Evolutionary conservation across 2,329 filamentous ascomycete species (phyloP).

Genomic region (Talaromyces sp.): DNA sequence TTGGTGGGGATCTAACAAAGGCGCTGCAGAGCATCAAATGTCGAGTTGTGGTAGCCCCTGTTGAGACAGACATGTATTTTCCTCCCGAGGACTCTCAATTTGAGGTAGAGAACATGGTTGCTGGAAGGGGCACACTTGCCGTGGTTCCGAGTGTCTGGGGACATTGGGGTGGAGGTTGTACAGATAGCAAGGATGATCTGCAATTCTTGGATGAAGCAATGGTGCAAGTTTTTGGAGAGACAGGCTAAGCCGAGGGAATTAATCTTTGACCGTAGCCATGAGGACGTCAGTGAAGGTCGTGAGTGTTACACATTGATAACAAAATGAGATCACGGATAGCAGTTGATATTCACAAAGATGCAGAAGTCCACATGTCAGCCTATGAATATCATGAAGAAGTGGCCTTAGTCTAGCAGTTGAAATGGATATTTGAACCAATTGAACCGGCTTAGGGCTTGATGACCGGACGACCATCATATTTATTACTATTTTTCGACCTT

Average conservation of each 20-base stretch:
- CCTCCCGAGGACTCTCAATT: slow-evolving; percentile 75
- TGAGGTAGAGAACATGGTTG: slow-evolving; percentile 63
- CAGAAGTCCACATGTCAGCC: too few relatives aligned
- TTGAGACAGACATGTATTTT: slow-evolving; percentile 75
- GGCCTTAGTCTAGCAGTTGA: too few relatives aligned
- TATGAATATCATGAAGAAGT: too few relatives aligned
- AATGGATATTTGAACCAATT: too few relatives aligned
- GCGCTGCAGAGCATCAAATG: slow-evolving; percentile 69
- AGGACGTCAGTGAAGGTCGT: background rate
- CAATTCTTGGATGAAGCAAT: slow-evolving; percentile 67
- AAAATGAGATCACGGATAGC: background rate
- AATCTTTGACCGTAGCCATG: background rate
- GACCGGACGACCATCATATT: too few relatives aligned
- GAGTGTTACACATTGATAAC: background rate
- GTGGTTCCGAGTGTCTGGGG: slow-evolving; percentile 64
- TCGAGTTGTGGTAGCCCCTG: slow-evolving; percentile 66
- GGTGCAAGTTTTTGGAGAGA: slow-evolving; percentile 46
- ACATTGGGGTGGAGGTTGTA: slow-evolving; percentile 66
- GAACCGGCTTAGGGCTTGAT: too few relatives aligned
- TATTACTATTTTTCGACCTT: too few relatives aligned
- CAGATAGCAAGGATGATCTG: slow-evolving; percentile 66
- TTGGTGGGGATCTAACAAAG: slow-evolving; percentile 62
- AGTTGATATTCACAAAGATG: too few relatives aligned
- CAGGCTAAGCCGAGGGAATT: background rate
- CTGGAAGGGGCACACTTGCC: slow-evolving; percentile 54